phyloP scores from a whole-genome alignment of 352 stramenopile genomes.

The Globisporangium abappressorium region DNA sequence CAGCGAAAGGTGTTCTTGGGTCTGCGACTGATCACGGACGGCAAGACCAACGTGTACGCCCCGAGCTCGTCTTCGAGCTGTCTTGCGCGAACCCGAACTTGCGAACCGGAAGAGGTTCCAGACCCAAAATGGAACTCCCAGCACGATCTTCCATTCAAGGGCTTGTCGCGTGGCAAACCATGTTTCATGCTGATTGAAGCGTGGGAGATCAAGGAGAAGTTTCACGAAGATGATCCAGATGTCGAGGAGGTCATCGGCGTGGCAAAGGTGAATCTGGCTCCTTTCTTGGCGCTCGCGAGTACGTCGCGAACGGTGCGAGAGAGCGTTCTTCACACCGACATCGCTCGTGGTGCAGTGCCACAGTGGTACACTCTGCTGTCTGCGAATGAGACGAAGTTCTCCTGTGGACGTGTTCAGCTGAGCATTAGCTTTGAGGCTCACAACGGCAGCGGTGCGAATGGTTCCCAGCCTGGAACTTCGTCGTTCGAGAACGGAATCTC shows the following conservation, averaged over 20 bases:
- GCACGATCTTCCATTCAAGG: conserved; percentile 67
- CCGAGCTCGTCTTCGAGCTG: conserved; percentile 75
- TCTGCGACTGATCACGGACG: conserved; percentile 70
- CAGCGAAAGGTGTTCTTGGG: conserved; percentile 57
- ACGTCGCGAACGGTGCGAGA: conserved; percentile 77
- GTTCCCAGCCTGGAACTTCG: neutral
- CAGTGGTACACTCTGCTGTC: conserved; percentile 88
- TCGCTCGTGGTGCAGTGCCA: conserved; percentile 74
- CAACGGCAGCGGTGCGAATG: conserved; percentile 13
- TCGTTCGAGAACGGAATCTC: conserved; percentile 23
- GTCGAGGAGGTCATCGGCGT: conserved; percentile 77
- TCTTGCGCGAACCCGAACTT: conserved; percentile 60
- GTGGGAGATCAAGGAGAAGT: conserved; percentile 59
- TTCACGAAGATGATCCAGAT: conserved; percentile 30
- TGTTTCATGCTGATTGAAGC: conserved; percentile 88
- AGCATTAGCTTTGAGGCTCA: conserved; percentile 82
- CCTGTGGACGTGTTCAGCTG: conserved; percentile 79
- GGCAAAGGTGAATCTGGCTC: conserved; percentile 84
- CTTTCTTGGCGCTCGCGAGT: conserved; percentile 82
- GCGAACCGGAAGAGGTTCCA: conserved; percentile 45
- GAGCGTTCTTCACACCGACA: conserved; percentile 82
- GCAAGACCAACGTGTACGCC: conserved; percentile 87
- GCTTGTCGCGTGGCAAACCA: conserved; percentile 68
- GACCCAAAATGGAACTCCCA: conserved; percentile 84
- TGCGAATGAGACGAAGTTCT: conserved; percentile 80